Evolutionary conservation across 2,329 filamentous ascomycete species (phyloP).

Genomic region (Metarhizium humberi): DNA sequence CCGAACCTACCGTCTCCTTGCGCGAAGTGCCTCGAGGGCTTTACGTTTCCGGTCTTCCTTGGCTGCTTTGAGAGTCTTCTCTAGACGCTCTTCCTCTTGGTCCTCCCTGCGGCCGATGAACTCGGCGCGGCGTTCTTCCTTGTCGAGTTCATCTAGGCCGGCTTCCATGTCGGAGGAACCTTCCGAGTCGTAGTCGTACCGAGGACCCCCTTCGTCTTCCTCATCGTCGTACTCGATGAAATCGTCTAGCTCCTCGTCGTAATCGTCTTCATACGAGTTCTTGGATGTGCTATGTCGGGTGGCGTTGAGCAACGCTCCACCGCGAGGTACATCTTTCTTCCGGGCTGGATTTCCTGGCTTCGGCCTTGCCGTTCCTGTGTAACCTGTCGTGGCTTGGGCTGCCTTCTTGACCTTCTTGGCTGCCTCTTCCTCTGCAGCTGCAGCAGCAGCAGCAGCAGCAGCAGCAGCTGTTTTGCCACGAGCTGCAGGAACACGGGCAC

Average conservation of each 20-base stretch:
- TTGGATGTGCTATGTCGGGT: slow-evolving; percentile 20
- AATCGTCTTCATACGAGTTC: slow-evolving; percentile 44
- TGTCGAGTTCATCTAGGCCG: slow-evolving; percentile 62
- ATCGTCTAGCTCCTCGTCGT: slow-evolving; percentile 53
- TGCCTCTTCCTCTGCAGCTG: slow-evolving; percentile 20
- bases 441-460: background rate
- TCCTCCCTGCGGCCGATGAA: slow-evolving; percentile 59
- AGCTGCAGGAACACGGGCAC: slow-evolving; percentile 2
- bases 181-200: slow-evolving; percentile 52
- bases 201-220: slow-evolving; percentile 31
- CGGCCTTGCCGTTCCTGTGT: slow-evolving; percentile 56
- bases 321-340: slow-evolving; percentile 25
- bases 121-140: slow-evolving; percentile 58
- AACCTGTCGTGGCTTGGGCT: slow-evolving; percentile 52
- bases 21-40: slow-evolving; percentile 26
- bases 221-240: slow-evolving; percentile 55
- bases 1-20: slow-evolving; percentile 16
- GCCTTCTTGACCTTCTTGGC: slow-evolving; percentile 55
- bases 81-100: slow-evolving; percentile 51
- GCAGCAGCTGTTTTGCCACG: slow-evolving; percentile 8
- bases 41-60: slow-evolving; percentile 47
- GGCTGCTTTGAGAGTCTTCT: slow-evolving; percentile 50
- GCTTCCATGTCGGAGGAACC: slow-evolving; percentile 72
- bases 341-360: slow-evolving; percentile 27
- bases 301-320: slow-evolving; percentile 31